phyloP scores from a whole-genome alignment of 2,329 filamentous ascomycete genomes.

The Colletotrichum eleusines region DNA sequence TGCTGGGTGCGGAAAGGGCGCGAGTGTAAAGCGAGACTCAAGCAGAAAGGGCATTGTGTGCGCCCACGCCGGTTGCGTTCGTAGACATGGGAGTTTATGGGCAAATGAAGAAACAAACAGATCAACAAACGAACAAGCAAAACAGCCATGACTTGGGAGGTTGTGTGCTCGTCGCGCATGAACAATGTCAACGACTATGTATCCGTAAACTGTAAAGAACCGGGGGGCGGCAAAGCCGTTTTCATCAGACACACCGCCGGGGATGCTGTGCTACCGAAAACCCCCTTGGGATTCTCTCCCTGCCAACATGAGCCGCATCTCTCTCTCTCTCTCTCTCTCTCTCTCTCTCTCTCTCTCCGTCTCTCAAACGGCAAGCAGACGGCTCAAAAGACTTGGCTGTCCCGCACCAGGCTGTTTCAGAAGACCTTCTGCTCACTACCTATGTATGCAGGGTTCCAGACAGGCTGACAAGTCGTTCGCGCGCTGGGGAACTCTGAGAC shows the following conservation, averaged over 20 bases:
- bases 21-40: slow-evolving; percentile 16
- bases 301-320: slow-evolving; percentile 7
- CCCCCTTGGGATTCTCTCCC: background rate
- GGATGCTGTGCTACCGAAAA: background rate
- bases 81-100: background rate
- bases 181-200: slow-evolving; percentile 16
- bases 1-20: slow-evolving; percentile 40
- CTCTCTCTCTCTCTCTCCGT: background rate
- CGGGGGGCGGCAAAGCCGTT: background rate
- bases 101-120: background rate
- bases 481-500: slow-evolving; percentile 39
- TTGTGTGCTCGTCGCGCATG: slow-evolving; percentile 12
- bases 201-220: background rate
- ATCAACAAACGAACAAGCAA: background rate
- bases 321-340: background rate
- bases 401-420: slow-evolving; percentile 36
- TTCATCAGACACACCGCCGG: background rate
- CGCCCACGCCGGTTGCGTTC: slow-evolving; percentile 6
- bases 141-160: slow-evolving; percentile 5
- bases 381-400: slow-evolving; percentile 22
- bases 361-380: slow-evolving; percentile 16
- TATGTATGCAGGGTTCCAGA: slow-evolving; percentile 30
- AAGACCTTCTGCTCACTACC: slow-evolving; percentile 29
- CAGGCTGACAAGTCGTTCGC: slow-evolving; percentile 20
- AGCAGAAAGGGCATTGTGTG: slow-evolving; percentile 6